Base-by-base conservation (phyloP, 305 asterid genomes). In the Fraxinus latifolia region DNA sequence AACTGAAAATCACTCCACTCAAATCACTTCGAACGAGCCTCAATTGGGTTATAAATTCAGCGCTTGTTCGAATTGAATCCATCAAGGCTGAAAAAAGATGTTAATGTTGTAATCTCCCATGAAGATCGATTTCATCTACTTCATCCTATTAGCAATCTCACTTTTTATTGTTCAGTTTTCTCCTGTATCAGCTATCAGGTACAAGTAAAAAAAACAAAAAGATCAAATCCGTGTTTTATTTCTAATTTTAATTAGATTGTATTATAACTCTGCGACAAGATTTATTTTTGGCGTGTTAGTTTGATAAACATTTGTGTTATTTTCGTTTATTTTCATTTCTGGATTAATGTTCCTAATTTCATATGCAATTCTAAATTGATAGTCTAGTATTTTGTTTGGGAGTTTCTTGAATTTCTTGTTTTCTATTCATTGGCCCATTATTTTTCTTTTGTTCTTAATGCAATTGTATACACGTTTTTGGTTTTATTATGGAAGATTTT, bases 171-270 rank as follows among this genome's bases (percentile, higher is more conserved):
- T 87, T 77, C 84, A 77, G 17, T 76, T 85, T 32, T 79, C 86
- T 71, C 81, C 87, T 25, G 82, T 87, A 25, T 81, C 82, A 36
- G 89, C 94, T 19, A 90, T 90, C 80, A 88, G 92, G 92, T 86
- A 83, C 23, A 7, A 6, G 29, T 14, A 58, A 1, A 27, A 27
- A 9, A 11, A 5, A 39, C 0, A 33, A 37, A 19, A 74, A 74
- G 5, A 58, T 79, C 36, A 34, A 37, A 74, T 76, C 53, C 50
- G 15, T 76, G 5, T 36, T 31, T 8, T 1, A 44, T 33, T 36
- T 31, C 27, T 21, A 32, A 33, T 23, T 76, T 72, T 33, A 0
- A 29, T 19, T 34, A n/a, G 12, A 68, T 19, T 15, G 15, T 4
- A 80, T 14, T 47, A 29, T 68, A 15, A 6, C 5, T 29, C 31